phyloP scores from a whole-genome alignment of 2,329 filamentous ascomycete species.

The Waltergamsia citrina region DNA sequence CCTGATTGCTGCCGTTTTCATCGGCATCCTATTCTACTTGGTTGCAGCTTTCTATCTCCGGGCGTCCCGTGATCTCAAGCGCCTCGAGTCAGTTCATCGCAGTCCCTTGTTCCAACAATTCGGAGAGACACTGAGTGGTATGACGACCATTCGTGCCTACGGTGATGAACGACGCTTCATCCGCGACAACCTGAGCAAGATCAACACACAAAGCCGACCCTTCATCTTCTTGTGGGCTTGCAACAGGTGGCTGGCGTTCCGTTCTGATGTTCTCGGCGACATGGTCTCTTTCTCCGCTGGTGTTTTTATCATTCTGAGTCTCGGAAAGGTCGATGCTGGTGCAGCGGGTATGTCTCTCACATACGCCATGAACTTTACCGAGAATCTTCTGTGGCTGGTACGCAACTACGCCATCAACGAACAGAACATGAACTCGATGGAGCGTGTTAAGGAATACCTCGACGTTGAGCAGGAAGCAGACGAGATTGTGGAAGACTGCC shows the following conservation, averaged over 20 bases:
- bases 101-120: constrained; percentile 98
- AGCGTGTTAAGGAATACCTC: constrained; percentile 94
- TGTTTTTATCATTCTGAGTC: constrained; percentile 76
- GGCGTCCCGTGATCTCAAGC: constrained; percentile 90
- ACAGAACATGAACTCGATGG: constrained; percentile 99
- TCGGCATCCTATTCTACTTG: constrained; percentile 71
- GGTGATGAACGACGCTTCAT: constrained; percentile 91
- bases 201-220: constrained; percentile 85
- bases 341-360: constrained; percentile 89
- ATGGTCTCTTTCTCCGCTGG: constrained; percentile 90
- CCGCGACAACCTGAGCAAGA: constrained; percentile 75
- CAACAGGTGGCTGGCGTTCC: constrained; percentile 92
- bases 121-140: constrained; percentile 86
- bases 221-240: constrained; percentile 96
- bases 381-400: constrained; percentile 95
- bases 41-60: constrained; percentile 84
- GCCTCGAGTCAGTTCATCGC: constrained; percentile 85
- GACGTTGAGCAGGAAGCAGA: constrained; percentile 91
- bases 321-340: constrained; percentile 78
- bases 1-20: constrained; percentile 77
- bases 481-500: constrained; percentile 65
- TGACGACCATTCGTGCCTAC: constrained; percentile 95
- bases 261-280: constrained; percentile 84
- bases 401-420: constrained; percentile 90
- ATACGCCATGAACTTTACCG: constrained; percentile 93